Conservation (phyloP, 1,284 basidiomycete species). For the Sphaerobolus stellatus region DNA sequence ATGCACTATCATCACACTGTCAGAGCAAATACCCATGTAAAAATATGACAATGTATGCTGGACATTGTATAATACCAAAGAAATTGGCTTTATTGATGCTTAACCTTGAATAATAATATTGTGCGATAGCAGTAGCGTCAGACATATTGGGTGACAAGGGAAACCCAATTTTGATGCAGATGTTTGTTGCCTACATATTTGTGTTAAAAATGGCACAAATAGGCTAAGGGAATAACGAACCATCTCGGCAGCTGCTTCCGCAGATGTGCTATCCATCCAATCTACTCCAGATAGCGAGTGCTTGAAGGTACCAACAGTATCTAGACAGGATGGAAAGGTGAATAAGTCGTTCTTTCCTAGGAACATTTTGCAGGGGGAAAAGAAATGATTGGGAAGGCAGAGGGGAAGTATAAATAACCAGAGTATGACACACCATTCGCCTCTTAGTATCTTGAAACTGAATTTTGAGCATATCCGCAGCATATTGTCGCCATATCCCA, state of each 20-base stretch:
- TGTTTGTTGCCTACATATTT: constrained; percentile 61
- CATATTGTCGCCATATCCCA: too few relatives aligned
- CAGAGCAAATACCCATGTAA: too few relatives aligned
- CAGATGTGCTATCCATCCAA: constrained; percentile 92
- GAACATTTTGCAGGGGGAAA: too few relatives aligned
- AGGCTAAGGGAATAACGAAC: constrained; percentile 32
- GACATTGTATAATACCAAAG: constrained; percentile 87
- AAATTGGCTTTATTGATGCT: constrained; percentile 68
- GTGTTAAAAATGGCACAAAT: background rate
- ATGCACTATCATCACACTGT: constrained; percentile 17
- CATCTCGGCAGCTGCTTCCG: constrained; percentile 83
- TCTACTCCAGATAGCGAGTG: constrained; percentile 71
- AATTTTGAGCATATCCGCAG: too few relatives aligned
- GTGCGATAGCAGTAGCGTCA: constrained; percentile 65
- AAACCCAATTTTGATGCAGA: constrained; percentile 86
- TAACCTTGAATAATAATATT: constrained; percentile 77
- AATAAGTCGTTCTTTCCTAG: too few relatives aligned
- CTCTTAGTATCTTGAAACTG: too few relatives aligned
- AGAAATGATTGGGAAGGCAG: too few relatives aligned
- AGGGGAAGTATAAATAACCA: too few relatives aligned
- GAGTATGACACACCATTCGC: too few relatives aligned
- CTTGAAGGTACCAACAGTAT: constrained; percentile 85
- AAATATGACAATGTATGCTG: too few relatives aligned
- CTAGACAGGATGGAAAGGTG: constrained; percentile 41
- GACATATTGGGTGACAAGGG: constrained; percentile 83